Conservation (phyloP, 2,329 filamentous ascomycete species). For the Graphilbum ipis-grandicollis region DNA sequence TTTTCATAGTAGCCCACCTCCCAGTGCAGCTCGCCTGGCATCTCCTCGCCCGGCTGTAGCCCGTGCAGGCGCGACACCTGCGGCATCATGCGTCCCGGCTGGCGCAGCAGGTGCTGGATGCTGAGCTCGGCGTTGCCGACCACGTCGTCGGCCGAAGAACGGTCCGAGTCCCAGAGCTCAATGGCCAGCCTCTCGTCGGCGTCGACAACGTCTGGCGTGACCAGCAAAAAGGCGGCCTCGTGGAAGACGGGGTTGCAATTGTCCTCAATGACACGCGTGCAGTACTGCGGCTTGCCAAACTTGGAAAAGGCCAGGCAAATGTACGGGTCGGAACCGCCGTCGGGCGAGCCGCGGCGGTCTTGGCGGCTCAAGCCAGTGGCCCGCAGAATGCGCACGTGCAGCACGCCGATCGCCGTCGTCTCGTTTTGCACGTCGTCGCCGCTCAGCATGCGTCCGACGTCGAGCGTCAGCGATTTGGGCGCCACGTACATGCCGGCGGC, state of each 20-base stretch:
- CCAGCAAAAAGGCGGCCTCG: conserved; percentile 68
- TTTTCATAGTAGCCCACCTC: conserved; percentile 93
- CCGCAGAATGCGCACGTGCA: conserved; percentile 84
- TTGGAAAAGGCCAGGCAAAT: conserved; percentile 92
- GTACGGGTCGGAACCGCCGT: conserved; percentile 86
- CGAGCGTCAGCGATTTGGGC: conserved; percentile 83
- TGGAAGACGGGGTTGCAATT: conserved; percentile 87
- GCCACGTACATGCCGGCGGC: conserved; percentile 85
- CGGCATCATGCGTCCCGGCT: conserved; percentile 83
- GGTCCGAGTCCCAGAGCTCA: conserved; percentile 91
- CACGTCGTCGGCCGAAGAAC: conserved; percentile 82
- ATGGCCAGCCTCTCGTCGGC: conserved; percentile 85
- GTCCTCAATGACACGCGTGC: conserved; percentile 88
- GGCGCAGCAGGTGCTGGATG: conserved; percentile 87
- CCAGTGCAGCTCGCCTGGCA: conserved; percentile 92
- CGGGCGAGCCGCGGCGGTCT: conserved; percentile 62
- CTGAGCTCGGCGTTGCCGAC: conserved; percentile 89
- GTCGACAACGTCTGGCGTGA: conserved; percentile 81
- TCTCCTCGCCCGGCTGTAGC: conserved; percentile 65
- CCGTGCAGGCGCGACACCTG: conserved; percentile 72
- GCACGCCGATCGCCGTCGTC: conserved; percentile 66
- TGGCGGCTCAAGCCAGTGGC: conserved; percentile 82
- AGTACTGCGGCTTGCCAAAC: conserved; percentile 95
- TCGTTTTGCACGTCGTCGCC: conserved; percentile 89
- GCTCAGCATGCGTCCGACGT: conserved; percentile 76